These are phyloP conservation scores for Pleurotus cornucopiae DNA, from an alignment of 768 basidiomycete species.

Conservation along the genomic window DNA sequence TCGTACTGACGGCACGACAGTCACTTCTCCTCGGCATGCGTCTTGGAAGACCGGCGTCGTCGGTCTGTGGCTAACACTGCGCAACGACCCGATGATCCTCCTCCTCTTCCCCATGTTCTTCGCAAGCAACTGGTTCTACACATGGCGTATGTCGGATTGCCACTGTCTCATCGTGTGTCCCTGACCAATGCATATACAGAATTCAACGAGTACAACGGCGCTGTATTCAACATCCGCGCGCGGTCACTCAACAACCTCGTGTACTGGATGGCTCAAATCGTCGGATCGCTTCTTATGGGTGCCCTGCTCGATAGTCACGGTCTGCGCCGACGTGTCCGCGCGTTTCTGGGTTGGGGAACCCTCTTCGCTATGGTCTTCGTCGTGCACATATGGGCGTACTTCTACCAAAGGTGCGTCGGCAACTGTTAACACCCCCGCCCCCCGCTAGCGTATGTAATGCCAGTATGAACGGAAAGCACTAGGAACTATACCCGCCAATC, in stretches of 20 bases:
- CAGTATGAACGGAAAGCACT: not conserved
- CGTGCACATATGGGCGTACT: slow-evolving; percentile 71
- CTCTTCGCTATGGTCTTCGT: slow-evolving; percentile 63
- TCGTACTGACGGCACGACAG: slow-evolving; percentile 69
- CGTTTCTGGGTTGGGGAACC: slow-evolving; percentile 62
- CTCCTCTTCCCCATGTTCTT: slow-evolving; percentile 86
- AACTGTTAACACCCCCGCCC: not conserved
- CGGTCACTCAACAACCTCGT: slow-evolving; percentile 72
- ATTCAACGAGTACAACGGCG: slow-evolving; percentile 74
- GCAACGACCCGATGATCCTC: slow-evolving; percentile 68
- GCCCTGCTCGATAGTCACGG: slow-evolving; percentile 54
- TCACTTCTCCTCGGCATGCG: slow-evolving; percentile 58
- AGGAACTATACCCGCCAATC: slow-evolving; percentile 59
- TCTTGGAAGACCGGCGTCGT: slow-evolving; percentile 77
- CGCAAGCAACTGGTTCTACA: slow-evolving; percentile 80
- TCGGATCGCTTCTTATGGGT: slow-evolving; percentile 70
- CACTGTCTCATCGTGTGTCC: not conserved
- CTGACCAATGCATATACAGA: slow-evolving; percentile 32
- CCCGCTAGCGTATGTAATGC: not conserved
- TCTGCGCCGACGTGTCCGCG: slow-evolving; percentile 61
- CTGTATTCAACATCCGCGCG: slow-evolving; percentile 73
- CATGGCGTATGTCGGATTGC: slow-evolving; percentile 58
- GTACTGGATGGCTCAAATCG: slow-evolving; percentile 79
- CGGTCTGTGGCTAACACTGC: slow-evolving; percentile 63
- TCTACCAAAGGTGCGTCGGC: slow-evolving; percentile 61